Percentiles rank a stretch among this genome's conserved stretches.
phyloP scores from a whole-genome alignment of 2,329 filamentous ascomycete genomes.

The Cladophialophora chaetospira region DNA sequence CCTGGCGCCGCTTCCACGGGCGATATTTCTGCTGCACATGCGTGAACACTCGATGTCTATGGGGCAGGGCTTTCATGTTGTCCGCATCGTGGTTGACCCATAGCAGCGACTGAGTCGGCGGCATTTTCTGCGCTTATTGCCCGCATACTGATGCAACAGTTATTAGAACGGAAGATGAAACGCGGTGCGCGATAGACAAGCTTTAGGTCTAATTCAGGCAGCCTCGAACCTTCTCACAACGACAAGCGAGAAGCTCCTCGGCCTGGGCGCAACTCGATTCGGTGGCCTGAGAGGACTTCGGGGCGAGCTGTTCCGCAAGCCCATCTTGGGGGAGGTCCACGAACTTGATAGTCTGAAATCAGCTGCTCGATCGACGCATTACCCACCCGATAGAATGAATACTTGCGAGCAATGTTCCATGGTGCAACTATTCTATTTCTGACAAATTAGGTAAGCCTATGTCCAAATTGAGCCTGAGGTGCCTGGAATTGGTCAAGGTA shows the following conservation, averaged over 20 bases:
- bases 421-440: no score
- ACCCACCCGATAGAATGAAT: no score
- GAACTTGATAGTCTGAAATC: no score
- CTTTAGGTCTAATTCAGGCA: background rate
- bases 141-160: background rate
- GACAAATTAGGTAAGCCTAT: no score
- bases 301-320: background rate
- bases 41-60: constrained; percentile 15
- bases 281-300: no score
- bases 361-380: no score
- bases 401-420: no score
- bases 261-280: no score
- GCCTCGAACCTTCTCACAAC: background rate
- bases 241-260: no score
- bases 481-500: no score
- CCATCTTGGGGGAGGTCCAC: no score
- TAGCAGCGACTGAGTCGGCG: constrained; percentile 3
- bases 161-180: background rate
- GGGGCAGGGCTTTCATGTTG: constrained; percentile 13
- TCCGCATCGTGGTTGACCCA: constrained; percentile 17
- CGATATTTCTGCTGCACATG: constrained; percentile 18
- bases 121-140: background rate
- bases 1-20: constrained; percentile 18
- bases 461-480: no score
- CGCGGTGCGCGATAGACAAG: background rate